Base-by-base conservation (phyloP, 257 asterid genomes). In the Lantana camara region DNA sequence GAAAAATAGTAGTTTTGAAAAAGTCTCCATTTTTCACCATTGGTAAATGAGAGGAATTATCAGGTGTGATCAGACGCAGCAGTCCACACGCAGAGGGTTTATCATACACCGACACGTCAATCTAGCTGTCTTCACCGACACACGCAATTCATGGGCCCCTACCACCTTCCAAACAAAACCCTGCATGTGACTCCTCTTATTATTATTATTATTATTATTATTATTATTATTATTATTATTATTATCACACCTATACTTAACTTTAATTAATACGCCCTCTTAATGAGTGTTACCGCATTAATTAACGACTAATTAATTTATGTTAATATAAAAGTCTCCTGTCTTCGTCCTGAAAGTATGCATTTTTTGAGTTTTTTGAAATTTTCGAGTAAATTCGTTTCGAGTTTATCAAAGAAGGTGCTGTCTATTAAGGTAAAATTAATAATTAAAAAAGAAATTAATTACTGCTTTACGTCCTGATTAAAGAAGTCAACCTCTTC, bases 101-200 rank as follows among this genome's bases (percentile, higher is more conserved):
- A n/a, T n/a, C n/a, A n/a, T n/a, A n/a, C n/a, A n/a, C 73, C 69
- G 65, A 65, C 77, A 60, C 73, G 64, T 72, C 57, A 24, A 5
- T 20, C 48, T 32, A 17, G 41, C 53, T 69, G 77, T 54, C 40
- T 3, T 57, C 71, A 41, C 76, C 76, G 76, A 72, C 77, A 57
- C 63, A 49, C 46, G 49, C 38, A 13, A 47, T 4, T 9, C n/a
- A 13, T 15, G 38, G 76, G 67, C 3, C 62, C 71, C 72, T 50
- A 15, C 51, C 46, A 7, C 16, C 58, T 19, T 49, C 47, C 13
- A 11, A 32, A 34, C 11, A 47, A 34, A 46, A 20, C 13, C 21
- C 42, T 40, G 77, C 68, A 72, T 41, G 72, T 58, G 72, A 65
- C 64, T 20, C 17, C 40, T 35, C 4, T 35, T 57, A 37, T 40